Conservation (phyloP, 768 basidiomycete species). For the Phanerodontia chrysosporium region DNA sequence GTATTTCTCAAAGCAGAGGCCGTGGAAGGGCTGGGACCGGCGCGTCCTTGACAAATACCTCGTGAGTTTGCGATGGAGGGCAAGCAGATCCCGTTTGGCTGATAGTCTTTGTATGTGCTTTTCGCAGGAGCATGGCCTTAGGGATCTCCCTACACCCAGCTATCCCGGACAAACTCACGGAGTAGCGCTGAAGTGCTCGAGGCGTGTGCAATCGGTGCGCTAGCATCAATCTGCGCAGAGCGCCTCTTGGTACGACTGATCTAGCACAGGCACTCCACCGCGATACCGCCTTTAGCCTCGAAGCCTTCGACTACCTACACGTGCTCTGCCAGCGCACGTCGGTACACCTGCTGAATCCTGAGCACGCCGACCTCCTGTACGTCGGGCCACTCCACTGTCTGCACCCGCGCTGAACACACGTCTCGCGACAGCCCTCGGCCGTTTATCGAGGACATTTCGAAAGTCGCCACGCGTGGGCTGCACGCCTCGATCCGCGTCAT, state of each 20-base stretch:
- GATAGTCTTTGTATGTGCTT: background rate
- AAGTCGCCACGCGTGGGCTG: constrained; percentile 1
- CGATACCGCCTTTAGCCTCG: constrained; percentile 1
- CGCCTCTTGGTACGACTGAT: constrained; percentile 1
- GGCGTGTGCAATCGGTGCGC: constrained; percentile 15
- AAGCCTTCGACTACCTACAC: background rate
- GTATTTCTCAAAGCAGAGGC: too few species aligned
- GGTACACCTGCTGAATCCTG: constrained; percentile 17
- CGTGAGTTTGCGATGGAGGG: too few species aligned
- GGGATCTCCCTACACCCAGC: constrained; percentile 19
- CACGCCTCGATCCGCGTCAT: background rate
- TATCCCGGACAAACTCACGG: constrained; percentile 19
- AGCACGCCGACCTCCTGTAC: constrained; percentile 9
- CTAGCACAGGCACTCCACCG: constrained; percentile 5
- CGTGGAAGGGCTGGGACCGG: too few species aligned
- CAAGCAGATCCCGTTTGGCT: background rate
- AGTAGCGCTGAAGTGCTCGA: constrained; percentile 20
- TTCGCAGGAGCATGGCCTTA: constrained; percentile 38
- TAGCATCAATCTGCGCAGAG: constrained; percentile 5
- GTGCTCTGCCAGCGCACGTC: background rate
- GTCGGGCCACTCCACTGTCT: background rate
- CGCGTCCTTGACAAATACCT: background rate
- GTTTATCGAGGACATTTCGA: constrained; percentile 4
- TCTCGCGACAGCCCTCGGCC: background rate
- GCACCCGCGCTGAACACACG: background rate